Evolutionary conservation across 2,329 filamentous ascomycete genomes (phyloP).

Genomic region (Taxawa tesnikishii): DNA sequence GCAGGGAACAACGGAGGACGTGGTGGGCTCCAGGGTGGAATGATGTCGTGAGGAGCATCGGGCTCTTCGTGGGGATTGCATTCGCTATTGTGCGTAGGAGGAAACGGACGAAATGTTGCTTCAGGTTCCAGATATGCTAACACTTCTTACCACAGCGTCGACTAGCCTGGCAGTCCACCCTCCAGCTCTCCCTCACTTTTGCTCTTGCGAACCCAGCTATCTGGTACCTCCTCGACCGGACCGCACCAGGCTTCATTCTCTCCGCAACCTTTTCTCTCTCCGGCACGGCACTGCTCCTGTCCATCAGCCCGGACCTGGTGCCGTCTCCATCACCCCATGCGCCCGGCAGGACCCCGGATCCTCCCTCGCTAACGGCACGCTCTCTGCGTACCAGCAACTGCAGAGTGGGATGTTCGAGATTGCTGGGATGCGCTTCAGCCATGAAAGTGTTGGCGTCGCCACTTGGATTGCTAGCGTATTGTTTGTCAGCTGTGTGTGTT

Average conservation of each 20-base stretch:
- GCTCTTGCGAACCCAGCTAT: constrained; percentile 84
- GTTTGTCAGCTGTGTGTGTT: constrained; percentile 90
- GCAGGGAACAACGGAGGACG: constrained; percentile 10
- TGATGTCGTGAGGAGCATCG: constrained; percentile 54
- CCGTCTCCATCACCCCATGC: constrained; percentile 47
- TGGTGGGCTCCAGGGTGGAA: constrained; percentile 56
- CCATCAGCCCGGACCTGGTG: constrained; percentile 66
- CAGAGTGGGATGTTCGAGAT: constrained; percentile 9
- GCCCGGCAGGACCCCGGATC: no score
- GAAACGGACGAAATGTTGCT: constrained; percentile 1
- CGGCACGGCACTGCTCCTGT: constrained; percentile 62
- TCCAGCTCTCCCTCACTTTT: constrained; percentile 84
- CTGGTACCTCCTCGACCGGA: constrained; percentile 94
- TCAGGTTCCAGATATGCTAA: constrained; percentile 7
- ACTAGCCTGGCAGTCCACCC: constrained; percentile 83
- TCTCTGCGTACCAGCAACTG: constrained; percentile 7
- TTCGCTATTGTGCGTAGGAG: constrained; percentile 74
- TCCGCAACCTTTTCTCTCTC: constrained; percentile 60
- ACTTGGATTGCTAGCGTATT: constrained; percentile 90
- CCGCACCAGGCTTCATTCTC: constrained; percentile 69
- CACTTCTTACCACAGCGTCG: constrained; percentile 48
- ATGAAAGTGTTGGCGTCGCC: constrained; percentile 56
- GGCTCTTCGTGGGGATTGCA: constrained; percentile 60
- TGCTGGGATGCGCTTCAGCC: constrained; percentile 39
- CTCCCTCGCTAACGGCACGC: no score